A percentile compares a stretch with the other conserved stretches of the same genome.
These are phyloP conservation scores for Triticum urartu DNA, from an alignment of 176 grass and related monocot genomes.

Conservation along the genomic window DNA sequence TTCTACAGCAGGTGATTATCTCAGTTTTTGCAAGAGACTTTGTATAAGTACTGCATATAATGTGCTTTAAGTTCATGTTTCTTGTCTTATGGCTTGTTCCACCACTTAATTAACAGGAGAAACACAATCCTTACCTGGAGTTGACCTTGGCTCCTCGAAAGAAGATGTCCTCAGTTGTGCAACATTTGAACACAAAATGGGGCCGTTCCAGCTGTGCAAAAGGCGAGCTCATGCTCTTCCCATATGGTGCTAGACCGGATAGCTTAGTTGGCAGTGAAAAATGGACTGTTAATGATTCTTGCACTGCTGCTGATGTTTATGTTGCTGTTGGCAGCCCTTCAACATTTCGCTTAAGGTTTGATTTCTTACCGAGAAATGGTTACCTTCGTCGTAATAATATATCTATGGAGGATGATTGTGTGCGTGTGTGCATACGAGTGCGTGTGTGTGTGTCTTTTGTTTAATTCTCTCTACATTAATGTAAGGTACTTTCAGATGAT, in stretches of 20 bases:
- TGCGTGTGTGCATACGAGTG: not conserved
- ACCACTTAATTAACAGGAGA: conserved; percentile 55
- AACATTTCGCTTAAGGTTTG: conserved; percentile 82
- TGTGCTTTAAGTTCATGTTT: conserved; percentile 11
- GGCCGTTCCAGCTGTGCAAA: conserved; percentile 46
- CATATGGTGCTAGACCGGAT: conserved; percentile 53
- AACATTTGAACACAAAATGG: conserved; percentile 92
- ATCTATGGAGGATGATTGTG: not conserved
- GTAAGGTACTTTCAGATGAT: not conserved
- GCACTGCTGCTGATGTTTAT: conserved; percentile 76
- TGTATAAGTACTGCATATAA: not conserved
- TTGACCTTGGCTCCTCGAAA: conserved; percentile 79
- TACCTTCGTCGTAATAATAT: conserved; percentile 4
- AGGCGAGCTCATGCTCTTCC: conserved; percentile 74
- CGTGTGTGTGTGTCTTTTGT: not conserved
- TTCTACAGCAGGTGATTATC: conserved; percentile 67
- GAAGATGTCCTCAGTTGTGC: conserved; percentile 95
- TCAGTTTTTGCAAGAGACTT: conserved; percentile 2
- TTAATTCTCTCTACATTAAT: not conserved
- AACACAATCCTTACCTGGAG: conserved; percentile 86
- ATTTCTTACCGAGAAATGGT: conserved; percentile 4
- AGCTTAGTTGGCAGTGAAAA: conserved; percentile 46
- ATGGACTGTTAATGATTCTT: conserved; percentile 74
- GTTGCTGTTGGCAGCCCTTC: conserved; percentile 64
- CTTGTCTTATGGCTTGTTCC: conserved; percentile 18